phyloP scores from a whole-genome alignment of 805 yeast genomes.

The Myxozyma melibiosi region DNA sequence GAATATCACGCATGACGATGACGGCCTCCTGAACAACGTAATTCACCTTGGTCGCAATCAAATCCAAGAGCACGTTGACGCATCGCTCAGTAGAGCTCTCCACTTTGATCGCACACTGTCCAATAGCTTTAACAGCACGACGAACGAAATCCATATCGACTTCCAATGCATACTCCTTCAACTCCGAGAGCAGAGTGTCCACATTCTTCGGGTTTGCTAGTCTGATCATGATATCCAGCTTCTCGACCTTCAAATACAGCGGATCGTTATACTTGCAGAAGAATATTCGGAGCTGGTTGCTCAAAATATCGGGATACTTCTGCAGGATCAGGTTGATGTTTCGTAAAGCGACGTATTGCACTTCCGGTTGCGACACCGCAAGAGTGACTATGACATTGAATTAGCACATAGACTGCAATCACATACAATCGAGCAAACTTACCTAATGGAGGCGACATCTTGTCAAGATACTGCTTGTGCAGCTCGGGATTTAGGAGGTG shows the following conservation, averaged over 20 bases:
- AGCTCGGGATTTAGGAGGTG: slow-evolving; percentile 46
- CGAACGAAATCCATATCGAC: slow-evolving; percentile 88
- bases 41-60: slow-evolving; percentile 67
- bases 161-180: slow-evolving; percentile 83
- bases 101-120: slow-evolving; percentile 82
- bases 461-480: slow-evolving; percentile 35
- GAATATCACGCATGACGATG: slow-evolving; percentile 58
- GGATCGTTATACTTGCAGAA: slow-evolving; percentile 91
- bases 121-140: slow-evolving; percentile 85
- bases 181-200: slow-evolving; percentile 66
- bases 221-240: slow-evolving; percentile 80
- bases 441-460: slow-evolving; percentile 38
- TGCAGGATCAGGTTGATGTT: slow-evolving; percentile 88
- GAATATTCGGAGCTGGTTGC: slow-evolving; percentile 82
- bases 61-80: slow-evolving; percentile 64
- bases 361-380: slow-evolving; percentile 87
- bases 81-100: slow-evolving; percentile 64
- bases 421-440: background rate
- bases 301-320: slow-evolving; percentile 77
- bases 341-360: slow-evolving; percentile 89
- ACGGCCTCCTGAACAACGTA: slow-evolving; percentile 81
- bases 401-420: background rate
- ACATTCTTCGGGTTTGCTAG: slow-evolving; percentile 68
- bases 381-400: slow-evolving; percentile 65
- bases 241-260: slow-evolving; percentile 91